These are phyloP conservation scores for Gaillardinia entomophila DNA, from an alignment of 805 yeast genomes.

Conservation along the genomic window DNA sequence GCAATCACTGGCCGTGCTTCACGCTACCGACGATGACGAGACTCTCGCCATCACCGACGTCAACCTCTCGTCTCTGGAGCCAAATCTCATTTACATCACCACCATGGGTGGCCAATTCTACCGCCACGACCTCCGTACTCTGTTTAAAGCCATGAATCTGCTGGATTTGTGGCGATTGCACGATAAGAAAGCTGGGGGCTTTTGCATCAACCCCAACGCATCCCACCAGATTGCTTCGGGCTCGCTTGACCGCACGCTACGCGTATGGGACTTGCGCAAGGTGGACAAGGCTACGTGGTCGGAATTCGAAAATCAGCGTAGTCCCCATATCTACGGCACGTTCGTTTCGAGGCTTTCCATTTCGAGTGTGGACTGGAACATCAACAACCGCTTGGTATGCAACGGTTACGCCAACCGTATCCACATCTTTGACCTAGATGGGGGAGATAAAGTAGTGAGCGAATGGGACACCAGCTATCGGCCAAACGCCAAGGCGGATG, in stretches of 20 bases:
- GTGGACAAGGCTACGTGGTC: slow-evolving; percentile 44
- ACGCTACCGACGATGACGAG: slow-evolving; percentile 33
- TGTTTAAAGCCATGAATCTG: slow-evolving; percentile 19
- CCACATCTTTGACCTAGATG: slow-evolving; percentile 53
- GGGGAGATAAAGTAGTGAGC: slow-evolving; percentile 25
- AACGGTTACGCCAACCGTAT: slow-evolving; percentile 91
- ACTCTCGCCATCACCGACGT: slow-evolving; percentile 70
- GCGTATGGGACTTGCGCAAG: slow-evolving; percentile 81
- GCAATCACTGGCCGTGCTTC: slow-evolving; percentile 46
- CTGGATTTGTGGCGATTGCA: slow-evolving; percentile 54
- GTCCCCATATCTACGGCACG: slow-evolving; percentile 52
- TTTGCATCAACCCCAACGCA: slow-evolving; percentile 67
- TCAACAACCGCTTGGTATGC: slow-evolving; percentile 65
- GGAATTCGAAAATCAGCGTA: slow-evolving; percentile 35
- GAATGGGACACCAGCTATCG: slow-evolving; percentile 17
- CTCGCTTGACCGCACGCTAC: slow-evolving; percentile 78
- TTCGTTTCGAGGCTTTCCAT: slow-evolving; percentile 75
- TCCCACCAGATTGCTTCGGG: slow-evolving; percentile 74
- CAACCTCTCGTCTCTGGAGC: slow-evolving; percentile 41
- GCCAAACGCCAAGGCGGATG: slow-evolving; percentile 9
- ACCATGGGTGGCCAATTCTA: slow-evolving; percentile 80
- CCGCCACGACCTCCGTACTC: slow-evolving; percentile 59
- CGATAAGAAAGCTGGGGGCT: slow-evolving; percentile 90
- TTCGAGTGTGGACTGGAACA: slow-evolving; percentile 80
- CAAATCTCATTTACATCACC: slow-evolving; percentile 60